phyloP scores from a whole-genome alignment of 2,329 filamentous ascomycete species.

The Trichophyton simii region DNA sequence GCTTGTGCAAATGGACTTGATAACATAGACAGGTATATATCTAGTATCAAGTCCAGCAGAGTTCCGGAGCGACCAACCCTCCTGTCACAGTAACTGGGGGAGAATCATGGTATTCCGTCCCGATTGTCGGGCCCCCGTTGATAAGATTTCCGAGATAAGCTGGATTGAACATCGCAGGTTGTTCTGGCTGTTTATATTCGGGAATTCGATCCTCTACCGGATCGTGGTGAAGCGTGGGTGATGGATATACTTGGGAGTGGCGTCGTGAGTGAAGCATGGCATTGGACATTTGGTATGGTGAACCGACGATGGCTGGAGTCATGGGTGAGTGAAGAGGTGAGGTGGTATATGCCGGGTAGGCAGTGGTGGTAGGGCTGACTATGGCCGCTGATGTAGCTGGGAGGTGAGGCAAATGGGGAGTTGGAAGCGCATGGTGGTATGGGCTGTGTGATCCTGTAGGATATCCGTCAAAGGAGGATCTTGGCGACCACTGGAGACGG shows the following conservation, averaged over 20 bases:
- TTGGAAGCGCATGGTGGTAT: conserved; percentile 23
- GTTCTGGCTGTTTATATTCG: conserved; percentile 18
- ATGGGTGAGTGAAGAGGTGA: conserved; percentile 32
- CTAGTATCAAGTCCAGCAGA: conserved; percentile 25
- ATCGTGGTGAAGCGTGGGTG: conserved; percentile 26
- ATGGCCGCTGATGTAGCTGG: conserved; percentile 21
- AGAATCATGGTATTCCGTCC: conserved; percentile 21
- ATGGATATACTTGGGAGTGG: conserved; percentile 25
- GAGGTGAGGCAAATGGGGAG: conserved; percentile 20
- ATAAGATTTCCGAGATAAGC: conserved; percentile 25
- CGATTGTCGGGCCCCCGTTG: conserved; percentile 22
- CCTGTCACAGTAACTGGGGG: conserved; percentile 22
- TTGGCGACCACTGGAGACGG: conserved; percentile 51
- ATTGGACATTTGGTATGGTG: conserved; percentile 24
- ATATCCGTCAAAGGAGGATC: conserved; percentile 26
- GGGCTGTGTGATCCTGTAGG: conserved; percentile 26
- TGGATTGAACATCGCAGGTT: conserved; percentile 28
- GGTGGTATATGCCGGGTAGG: conserved; percentile 28
- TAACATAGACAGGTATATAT: background rate
- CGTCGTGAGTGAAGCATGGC: conserved; percentile 24
- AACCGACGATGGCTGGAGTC: conserved; percentile 26
- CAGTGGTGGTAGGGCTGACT: conserved; percentile 19
- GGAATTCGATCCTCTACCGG: conserved; percentile 23
- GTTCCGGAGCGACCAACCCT: conserved; percentile 24
- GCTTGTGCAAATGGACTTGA: background rate